phyloP scores from a whole-genome alignment of 306 rosid species.

The Malus sylvestris region DNA sequence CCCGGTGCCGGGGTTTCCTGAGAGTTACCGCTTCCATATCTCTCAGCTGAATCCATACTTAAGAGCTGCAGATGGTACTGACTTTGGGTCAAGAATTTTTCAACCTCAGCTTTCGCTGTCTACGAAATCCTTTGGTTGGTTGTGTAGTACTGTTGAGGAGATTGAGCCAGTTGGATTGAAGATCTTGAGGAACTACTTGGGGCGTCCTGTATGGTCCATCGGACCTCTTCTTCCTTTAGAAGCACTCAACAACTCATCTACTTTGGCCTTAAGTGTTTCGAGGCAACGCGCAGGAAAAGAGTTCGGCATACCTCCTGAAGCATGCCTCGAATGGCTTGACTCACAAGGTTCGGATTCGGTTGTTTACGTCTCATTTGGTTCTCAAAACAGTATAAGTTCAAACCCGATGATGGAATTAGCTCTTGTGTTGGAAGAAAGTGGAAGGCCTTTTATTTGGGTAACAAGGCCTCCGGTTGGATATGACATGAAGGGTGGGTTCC shows the following conservation, averaged over 20 bases:
- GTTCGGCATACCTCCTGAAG: slow-evolving; percentile 36
- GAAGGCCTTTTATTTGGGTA: slow-evolving; percentile 55
- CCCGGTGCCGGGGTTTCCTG: slow-evolving; percentile 52
- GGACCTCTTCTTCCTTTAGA: slow-evolving; percentile 48
- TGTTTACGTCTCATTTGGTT: slow-evolving; percentile 71
- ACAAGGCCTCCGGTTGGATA: slow-evolving; percentile 65
- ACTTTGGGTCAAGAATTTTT: slow-evolving; percentile 48
- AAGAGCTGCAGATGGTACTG: slow-evolving; percentile 49
- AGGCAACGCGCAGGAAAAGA: slow-evolving; percentile 38
- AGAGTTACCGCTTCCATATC: slow-evolving; percentile 32
- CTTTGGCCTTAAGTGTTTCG: slow-evolving; percentile 1
- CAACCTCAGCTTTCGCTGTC: slow-evolving; percentile 21
- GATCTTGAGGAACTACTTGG: slow-evolving; percentile 36
- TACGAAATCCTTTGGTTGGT: slow-evolving; percentile 49
- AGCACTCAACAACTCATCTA: slow-evolving; percentile 2
- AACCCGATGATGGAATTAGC: slow-evolving; percentile 71
- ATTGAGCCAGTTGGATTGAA: slow-evolving; percentile 52
- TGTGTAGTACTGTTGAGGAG: slow-evolving; percentile 59
- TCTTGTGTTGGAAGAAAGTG: slow-evolving; percentile 51
- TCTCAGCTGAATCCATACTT: slow-evolving; percentile 41
- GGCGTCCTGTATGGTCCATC: slow-evolving; percentile 34
- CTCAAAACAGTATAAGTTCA: slow-evolving; percentile 61
- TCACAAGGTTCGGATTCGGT: slow-evolving; percentile 34
- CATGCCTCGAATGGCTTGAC: slow-evolving; percentile 51
- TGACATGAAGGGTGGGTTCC: slow-evolving; percentile 42